Conservation (phyloP, 2,329 filamentous ascomycete species). For the Hymenoscyphus fraxineus region DNA sequence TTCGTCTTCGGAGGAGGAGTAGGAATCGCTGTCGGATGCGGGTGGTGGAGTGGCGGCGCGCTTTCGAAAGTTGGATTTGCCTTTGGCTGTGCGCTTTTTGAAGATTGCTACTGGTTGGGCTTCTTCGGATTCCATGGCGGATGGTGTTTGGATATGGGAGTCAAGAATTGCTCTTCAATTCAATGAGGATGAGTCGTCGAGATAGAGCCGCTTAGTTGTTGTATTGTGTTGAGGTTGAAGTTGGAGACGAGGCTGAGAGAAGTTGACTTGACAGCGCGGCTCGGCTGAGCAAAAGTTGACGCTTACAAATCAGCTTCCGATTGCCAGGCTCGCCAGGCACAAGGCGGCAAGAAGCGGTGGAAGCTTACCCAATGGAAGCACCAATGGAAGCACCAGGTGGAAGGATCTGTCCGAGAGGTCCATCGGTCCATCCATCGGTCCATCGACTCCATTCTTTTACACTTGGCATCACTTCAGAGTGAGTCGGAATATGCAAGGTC, state of each 20-base stretch:
- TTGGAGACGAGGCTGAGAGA: constrained; percentile 10
- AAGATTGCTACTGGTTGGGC: constrained; percentile 56
- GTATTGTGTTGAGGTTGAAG: not conserved
- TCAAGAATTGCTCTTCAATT: not conserved
- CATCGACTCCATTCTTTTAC: not conserved
- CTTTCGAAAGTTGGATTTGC: constrained; percentile 75
- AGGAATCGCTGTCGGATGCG: constrained; percentile 57
- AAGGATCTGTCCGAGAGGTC: not conserved
- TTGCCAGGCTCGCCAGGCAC: not conserved
- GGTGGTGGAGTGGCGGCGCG: constrained; percentile 74
- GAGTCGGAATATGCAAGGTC: not conserved
- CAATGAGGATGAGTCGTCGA: not conserved
- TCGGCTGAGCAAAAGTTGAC: constrained; percentile 1
- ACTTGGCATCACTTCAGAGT: not conserved
- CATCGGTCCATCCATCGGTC: not conserved
- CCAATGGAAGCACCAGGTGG: not conserved
- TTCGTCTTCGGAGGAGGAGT: constrained; percentile 73
- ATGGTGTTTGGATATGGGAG: not conserved
- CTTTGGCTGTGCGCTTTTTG: constrained; percentile 79
- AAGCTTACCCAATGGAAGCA: not conserved
- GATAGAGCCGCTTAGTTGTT: not conserved
- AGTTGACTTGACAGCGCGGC: not conserved
- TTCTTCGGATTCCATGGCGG: constrained; percentile 11
- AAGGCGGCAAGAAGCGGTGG: not conserved
- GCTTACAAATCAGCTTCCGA: not conserved